Percentiles rank a stretch among this genome's conserved stretches.
phyloP scores from a whole-genome alignment of 2,329 filamentous ascomycete species.

The Lasiodiplodia sp. region DNA sequence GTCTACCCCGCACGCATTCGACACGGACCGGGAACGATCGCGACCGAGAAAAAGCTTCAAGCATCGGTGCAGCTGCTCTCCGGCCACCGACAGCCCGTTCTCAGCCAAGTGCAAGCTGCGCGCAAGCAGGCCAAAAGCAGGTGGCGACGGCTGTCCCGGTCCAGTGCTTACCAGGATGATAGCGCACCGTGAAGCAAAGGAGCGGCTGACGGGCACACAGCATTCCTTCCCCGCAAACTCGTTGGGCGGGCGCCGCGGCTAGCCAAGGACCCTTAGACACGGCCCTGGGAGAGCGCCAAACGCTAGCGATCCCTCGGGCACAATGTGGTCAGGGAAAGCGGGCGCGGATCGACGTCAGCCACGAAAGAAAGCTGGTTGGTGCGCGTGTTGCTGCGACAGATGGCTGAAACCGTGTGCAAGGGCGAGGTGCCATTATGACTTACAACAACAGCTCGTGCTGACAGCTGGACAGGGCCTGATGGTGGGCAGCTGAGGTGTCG shows the following conservation, averaged over 20 bases:
- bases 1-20: neutral
- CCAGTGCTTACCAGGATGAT: neutral
- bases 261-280: constrained; percentile 7
- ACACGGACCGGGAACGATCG: neutral
- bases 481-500: neutral
- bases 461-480: neutral
- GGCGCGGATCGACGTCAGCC: constrained; percentile 6
- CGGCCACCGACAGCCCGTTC: neutral
- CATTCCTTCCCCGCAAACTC: neutral
- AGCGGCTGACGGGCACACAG: neutral
- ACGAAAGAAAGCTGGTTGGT: neutral
- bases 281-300: neutral
- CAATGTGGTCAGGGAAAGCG: neutral
- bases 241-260: neutral
- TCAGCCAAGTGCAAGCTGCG: neutral
- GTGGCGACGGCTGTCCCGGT: neutral
- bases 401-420: neutral
- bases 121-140: neutral
- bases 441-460: neutral
- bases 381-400: neutral
- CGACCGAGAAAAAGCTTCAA: neutral
- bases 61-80: neutral
- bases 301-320: neutral
- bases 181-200: neutral
- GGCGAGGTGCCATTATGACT: neutral